A percentile compares a stretch with the other conserved stretches of the same genome.
Evolutionary conservation across 306 rosid species (phyloP).

Genomic region (Senna tora): DNA sequence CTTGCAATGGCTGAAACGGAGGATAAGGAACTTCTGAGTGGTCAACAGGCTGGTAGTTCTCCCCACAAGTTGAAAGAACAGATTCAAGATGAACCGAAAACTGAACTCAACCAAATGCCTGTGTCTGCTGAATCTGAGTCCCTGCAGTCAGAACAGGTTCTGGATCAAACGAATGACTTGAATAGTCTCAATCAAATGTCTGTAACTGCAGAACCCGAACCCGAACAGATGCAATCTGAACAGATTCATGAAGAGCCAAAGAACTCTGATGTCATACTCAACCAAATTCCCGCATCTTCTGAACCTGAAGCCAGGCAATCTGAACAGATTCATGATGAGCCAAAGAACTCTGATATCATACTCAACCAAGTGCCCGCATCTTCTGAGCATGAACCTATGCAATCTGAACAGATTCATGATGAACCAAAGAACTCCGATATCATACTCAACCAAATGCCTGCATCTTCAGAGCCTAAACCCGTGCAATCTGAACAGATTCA

Average conservation of each 20-base stretch:
- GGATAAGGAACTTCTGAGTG: constrained; percentile 35
- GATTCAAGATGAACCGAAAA: constrained; percentile 22
- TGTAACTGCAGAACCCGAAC: constrained; percentile 31
- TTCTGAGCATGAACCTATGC: constrained; percentile 44
- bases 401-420: not conserved
- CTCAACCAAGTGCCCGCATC: constrained; percentile 41
- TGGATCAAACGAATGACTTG: too few species aligned
- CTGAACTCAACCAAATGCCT: constrained; percentile 20
- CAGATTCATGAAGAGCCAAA: constrained; percentile 34
- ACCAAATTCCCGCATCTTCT: constrained; percentile 30
- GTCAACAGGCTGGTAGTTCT: constrained; percentile 31
- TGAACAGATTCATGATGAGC: constrained; percentile 5
- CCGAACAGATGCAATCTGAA: constrained; percentile 30
- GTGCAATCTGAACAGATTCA: constrained; percentile 26
- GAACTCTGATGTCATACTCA: constrained; percentile 30
- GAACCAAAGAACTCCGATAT: not conserved
- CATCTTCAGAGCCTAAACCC: not conserved
- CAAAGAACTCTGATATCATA: constrained; percentile 41
- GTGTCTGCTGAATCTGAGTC: constrained; percentile 35
- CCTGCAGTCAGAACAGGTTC: too few species aligned
- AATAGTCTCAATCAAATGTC: constrained; percentile 29
- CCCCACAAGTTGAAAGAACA: constrained; percentile 39
- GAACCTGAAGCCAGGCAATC: constrained; percentile 8
- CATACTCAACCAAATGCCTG: not conserved
- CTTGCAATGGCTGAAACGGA: not conserved